phyloP scores from a whole-genome alignment of 2,329 filamentous ascomycete species.

The Escovopsis sp. region DNA sequence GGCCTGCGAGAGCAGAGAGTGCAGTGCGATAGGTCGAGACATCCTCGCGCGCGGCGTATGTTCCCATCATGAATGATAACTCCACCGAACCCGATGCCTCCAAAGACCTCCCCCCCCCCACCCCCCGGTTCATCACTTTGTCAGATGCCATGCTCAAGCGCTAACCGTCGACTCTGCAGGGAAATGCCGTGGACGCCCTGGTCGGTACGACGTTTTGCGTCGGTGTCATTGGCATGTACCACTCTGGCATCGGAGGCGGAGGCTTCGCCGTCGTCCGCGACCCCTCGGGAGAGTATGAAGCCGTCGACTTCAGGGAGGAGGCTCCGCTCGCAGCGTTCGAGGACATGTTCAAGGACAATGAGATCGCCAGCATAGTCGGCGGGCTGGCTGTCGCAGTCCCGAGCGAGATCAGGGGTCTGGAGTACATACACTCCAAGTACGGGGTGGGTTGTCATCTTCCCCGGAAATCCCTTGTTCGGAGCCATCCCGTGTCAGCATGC shows the following conservation, averaged over 20 bases:
- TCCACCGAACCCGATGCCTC: no score
- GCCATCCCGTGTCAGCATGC: background rate
- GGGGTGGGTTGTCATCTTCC: conserved; percentile 27
- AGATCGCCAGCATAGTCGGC: conserved; percentile 50
- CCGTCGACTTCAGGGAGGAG: conserved; percentile 79
- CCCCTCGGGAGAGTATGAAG: conserved; percentile 62
- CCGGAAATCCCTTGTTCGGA: background rate
- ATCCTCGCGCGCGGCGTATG: conserved; percentile 39
- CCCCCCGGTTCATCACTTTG: background rate
- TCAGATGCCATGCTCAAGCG: background rate
- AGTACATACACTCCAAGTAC: conserved; percentile 61
- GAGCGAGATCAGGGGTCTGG: conserved; percentile 63
- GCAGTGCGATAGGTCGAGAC: conserved; percentile 53
- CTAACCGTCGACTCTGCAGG: conserved; percentile 21
- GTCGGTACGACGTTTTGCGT: conserved; percentile 63
- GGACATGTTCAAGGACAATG: conserved; percentile 72
- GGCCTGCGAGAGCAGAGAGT: conserved; percentile 54
- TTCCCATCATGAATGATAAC: no score
- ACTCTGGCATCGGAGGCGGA: conserved; percentile 74
- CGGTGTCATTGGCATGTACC: conserved; percentile 63
- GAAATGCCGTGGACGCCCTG: conserved; percentile 64
- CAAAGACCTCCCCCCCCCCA: no score
- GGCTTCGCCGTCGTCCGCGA: conserved; percentile 76
- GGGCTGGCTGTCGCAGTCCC: conserved; percentile 61
- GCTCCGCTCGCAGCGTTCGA: conserved; percentile 69